A percentile compares a stretch with the other conserved stretches of the same genome.
Conservation (phyloP, 1,139 yeast genomes). For the Blastobotrys proliferans region DNA sequence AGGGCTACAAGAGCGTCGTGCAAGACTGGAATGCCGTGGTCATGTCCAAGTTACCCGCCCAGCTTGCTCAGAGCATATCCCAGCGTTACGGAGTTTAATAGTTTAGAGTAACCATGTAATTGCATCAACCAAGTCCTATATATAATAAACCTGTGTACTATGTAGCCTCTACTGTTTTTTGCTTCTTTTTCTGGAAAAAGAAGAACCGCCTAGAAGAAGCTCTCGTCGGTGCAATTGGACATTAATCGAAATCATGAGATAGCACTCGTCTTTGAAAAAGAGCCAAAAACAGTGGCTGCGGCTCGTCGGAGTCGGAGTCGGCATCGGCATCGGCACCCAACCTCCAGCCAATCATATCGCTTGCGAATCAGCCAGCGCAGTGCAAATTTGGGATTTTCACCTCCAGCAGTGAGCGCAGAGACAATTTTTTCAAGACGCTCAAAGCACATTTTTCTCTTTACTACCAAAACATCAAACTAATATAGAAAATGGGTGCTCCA, state of each 20-base stretch:
- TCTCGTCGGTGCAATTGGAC: too few species aligned
- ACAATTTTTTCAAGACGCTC: too few species aligned
- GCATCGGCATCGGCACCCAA: too few species aligned
- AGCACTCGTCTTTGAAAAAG: too few species aligned
- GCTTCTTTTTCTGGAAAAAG: too few species aligned
- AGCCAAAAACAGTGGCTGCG: too few species aligned
- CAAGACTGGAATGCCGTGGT: slow-evolving; percentile 33
- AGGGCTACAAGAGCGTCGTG: slow-evolving; percentile 35
- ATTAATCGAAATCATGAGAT: too few species aligned
- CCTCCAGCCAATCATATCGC: background rate
- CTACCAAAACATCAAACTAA: slow-evolving; percentile 5
- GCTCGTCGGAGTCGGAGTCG: too few species aligned
- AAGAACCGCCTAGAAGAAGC: too few species aligned
- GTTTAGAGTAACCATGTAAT: too few species aligned
- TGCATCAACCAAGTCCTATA: background rate
- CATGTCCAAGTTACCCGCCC: slow-evolving; percentile 22
- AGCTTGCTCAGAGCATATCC: slow-evolving; percentile 19
- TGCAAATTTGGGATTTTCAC: slow-evolving; percentile 2
- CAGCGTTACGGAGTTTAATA: slow-evolving; percentile 22
- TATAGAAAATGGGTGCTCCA: slow-evolving; percentile 59
- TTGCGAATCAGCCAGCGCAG: background rate
- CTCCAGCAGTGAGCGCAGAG: background rate
- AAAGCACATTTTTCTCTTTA: slow-evolving; percentile 7
- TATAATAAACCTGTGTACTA: too few species aligned
- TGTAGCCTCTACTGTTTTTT: too few species aligned